Percentiles rank a stretch among this genome's conserved stretches.
Conservation (phyloP, 148 eudicot species). For the Oxyria digyna region DNA sequence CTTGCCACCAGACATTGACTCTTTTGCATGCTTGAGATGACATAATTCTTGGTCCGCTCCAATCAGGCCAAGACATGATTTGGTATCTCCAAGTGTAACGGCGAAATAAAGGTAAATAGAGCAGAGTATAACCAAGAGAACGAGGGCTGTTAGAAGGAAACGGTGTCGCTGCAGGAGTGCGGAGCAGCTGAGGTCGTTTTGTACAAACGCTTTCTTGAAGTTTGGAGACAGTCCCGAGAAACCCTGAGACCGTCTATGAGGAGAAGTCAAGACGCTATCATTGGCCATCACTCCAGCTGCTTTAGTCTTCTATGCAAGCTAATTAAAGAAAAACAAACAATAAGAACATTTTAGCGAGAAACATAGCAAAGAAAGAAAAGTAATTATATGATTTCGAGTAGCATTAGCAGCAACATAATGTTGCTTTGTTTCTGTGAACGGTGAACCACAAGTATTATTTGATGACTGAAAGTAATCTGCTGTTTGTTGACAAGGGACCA, state of each 20-base stretch:
- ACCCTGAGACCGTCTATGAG: conserved; percentile 65
- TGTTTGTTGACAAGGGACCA: neutral
- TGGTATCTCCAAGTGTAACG: conserved; percentile 49
- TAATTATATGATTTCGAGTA: neutral
- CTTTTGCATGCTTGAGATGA: conserved; percentile 36
- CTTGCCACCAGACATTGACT: conserved; percentile 41
- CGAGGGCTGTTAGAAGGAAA: conserved; percentile 73
- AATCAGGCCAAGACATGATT: conserved; percentile 42
- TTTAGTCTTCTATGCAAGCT: neutral
- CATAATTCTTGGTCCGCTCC: conserved; percentile 52
- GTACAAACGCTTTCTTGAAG: conserved; percentile 24
- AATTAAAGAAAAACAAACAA: neutral
- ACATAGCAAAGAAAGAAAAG: neutral
- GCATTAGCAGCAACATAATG: neutral
- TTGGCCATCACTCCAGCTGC: conserved; percentile 33
- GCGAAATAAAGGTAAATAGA: conserved; percentile 85
- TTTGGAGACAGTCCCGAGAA: conserved; percentile 30
- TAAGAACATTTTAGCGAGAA: neutral
- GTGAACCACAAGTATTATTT: neutral
- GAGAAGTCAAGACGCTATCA: conserved; percentile 51
- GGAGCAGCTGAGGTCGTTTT: conserved; percentile 44
- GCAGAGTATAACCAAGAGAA: conserved; percentile 60
- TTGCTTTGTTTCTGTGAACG: neutral
- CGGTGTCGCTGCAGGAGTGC: conserved; percentile 65
- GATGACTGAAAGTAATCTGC: neutral